A percentile compares a stretch with the other conserved stretches of the same genome.
phyloP scores from a whole-genome alignment of 179 eudicot genomes.

The Beta macrorhiza region DNA sequence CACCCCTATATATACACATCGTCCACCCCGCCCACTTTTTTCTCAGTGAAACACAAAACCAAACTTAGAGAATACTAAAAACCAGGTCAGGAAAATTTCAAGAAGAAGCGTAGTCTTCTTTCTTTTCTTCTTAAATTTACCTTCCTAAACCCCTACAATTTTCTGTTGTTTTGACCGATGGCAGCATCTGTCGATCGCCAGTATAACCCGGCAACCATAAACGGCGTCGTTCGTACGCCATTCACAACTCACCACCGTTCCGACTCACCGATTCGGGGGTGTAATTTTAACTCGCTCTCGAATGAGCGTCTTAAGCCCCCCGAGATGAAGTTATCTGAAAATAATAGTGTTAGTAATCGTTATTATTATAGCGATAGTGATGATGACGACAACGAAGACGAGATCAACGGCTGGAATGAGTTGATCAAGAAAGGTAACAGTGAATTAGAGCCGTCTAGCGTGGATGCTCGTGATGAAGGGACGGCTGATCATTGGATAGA shows the following conservation, averaged over 20 bases:
- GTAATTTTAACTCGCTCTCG: conserved; percentile 16
- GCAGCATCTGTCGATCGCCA: conserved; percentile 72
- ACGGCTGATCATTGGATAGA: conserved; percentile 84
- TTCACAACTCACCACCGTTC: conserved; percentile 38
- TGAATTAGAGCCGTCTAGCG: conserved; percentile 56
- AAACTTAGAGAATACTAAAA: background rate
- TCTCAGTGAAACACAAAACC: conserved; percentile 23
- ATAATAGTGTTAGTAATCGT: too few relatives aligned
- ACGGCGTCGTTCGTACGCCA: conserved; percentile 34
- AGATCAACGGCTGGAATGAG: conserved; percentile 23
- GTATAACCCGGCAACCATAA: conserved; percentile 34
- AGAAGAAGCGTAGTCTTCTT: conserved; percentile 19
- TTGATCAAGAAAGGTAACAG: conserved; percentile 43
- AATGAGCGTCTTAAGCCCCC: background rate
- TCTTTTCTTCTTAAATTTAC: conserved; percentile 1
- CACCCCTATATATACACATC: conserved; percentile 24
- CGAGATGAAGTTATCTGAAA: background rate
- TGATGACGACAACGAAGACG: conserved; percentile 46
- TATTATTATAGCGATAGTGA: conserved; percentile 33
- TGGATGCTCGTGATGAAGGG: conserved; percentile 63
- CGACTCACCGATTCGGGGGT: conserved; percentile 39
- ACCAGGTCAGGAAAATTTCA: background rate
- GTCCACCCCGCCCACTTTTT: conserved; percentile 8
- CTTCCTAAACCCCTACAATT: background rate
- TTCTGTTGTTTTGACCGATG: conserved; percentile 32